Evolutionary conservation across 345 rosid species (phyloP), one percentile per base, ranked within the genome.

Genomic region (Garcia nutans): DNA sequence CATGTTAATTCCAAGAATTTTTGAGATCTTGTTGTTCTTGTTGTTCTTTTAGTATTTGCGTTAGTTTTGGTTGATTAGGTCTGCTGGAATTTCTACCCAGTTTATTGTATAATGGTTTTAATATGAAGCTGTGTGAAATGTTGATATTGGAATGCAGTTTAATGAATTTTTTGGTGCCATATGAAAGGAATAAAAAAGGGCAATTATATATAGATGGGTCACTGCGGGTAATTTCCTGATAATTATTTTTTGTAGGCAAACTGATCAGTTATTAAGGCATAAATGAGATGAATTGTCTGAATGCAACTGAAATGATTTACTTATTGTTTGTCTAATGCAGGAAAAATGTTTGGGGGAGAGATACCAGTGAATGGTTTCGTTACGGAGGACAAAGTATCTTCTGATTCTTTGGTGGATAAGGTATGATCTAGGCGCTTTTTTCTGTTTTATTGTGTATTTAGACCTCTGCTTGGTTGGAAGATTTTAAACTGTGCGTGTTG

Each of bases 341-440:
- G 79, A 80, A 74, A 78, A 28, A 88, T 86, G 86, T 74, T 37
- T 50, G 83, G 76, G 72, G 83, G 54, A 49, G 81, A 74, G 69
- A 28, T 70, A 19, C 73, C 65, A 26, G 84, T 61, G 68, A 77
- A 57, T 82, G 91, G 77, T 77, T 77, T 65, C 64, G 74, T 83
- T 79, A 82, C 57, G 31, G 77, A 78, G 52, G 80, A 82, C 26
- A 79, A 41, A 63, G 82, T 76, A 16, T 3, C 60, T 26, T 78
- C 64, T 20, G 57, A 81, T 69, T 74, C 76, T 76, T 78, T 74
- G 23, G 62, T 68, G 55, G 73, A 76, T 50, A 80, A 77, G 83
- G 96, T 88, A 82, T 75, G 81, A 42, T 74, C 28, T 59, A 31
- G 26, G 50, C 62, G 41, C 15, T 41, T 15, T 55, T 13, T 65